Evolutionary conservation across 2,329 filamentous ascomycete genomes (phyloP).

Genomic region (Aciculosporium take): DNA sequence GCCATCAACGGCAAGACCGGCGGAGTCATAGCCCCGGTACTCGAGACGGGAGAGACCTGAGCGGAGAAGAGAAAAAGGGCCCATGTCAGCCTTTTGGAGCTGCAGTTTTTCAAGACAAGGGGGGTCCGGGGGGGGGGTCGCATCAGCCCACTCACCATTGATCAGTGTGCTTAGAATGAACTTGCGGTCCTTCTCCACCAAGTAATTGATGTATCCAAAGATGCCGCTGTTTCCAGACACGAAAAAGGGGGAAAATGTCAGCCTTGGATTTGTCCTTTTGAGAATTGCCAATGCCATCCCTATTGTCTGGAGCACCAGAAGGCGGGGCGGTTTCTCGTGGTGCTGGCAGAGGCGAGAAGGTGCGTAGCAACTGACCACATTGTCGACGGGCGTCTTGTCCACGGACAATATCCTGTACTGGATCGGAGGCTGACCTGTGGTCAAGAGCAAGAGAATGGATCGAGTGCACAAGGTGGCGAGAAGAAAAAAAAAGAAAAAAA

Average conservation of each 20-base stretch:
- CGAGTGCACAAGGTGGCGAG: slow-evolving; percentile 3
- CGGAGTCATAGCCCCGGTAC: slow-evolving; percentile 97
- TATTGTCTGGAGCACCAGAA: not conserved
- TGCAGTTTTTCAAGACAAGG: not conserved
- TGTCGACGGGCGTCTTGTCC: slow-evolving; percentile 8
- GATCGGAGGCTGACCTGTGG: not conserved
- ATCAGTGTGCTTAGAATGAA: slow-evolving; percentile 92
- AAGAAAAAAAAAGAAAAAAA: too few species aligned
- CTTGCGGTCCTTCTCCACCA: slow-evolving; percentile 96
- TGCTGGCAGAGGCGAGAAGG: slow-evolving; percentile 4
- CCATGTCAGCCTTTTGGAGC: slow-evolving; percentile 7
- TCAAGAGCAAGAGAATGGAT: slow-evolving; percentile 3
- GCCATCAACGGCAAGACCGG: slow-evolving; percentile 87
- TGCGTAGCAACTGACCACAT: slow-evolving; percentile 12
- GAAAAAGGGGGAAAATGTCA: too few species aligned
- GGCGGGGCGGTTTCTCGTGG: slow-evolving; percentile 8
- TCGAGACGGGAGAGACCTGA: slow-evolving; percentile 89
- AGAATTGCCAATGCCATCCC: slow-evolving; percentile 3
- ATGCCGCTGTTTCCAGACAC: slow-evolving; percentile 66
- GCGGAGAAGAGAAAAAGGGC: slow-evolving; percentile 8
- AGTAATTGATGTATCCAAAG: slow-evolving; percentile 98
- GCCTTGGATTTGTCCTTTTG: not conserved
- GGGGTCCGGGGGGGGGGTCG: not conserved
- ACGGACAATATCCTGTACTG: slow-evolving; percentile 2
- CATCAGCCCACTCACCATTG: slow-evolving; percentile 53